Conservation (phyloP, 495 filamentous ascomycete genomes). For the Hypomontagnella submonticulosa region DNA sequence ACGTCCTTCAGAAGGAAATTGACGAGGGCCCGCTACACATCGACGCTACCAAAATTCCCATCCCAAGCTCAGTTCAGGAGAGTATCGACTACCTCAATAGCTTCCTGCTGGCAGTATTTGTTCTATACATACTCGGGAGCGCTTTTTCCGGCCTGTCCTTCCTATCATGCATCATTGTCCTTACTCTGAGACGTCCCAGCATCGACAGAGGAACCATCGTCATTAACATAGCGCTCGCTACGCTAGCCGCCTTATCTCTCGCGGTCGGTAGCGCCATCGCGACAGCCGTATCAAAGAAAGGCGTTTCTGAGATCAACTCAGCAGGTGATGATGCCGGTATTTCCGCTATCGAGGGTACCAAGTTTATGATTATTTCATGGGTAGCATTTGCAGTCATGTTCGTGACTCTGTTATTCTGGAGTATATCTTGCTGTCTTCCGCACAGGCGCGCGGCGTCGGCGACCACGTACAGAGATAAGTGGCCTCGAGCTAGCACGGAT, state of each 20-base stretch:
- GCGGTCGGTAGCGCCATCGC: constrained; percentile 45
- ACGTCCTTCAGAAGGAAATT: constrained; percentile 64
- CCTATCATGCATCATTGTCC: constrained; percentile 58
- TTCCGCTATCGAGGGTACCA: constrained; percentile 45
- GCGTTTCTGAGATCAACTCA: constrained; percentile 47
- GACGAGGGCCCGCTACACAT: constrained; percentile 58
- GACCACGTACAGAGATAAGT: constrained; percentile 46
- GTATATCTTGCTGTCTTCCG: constrained; percentile 64
- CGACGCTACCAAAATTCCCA: constrained; percentile 66
- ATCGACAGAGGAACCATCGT: constrained; percentile 52
- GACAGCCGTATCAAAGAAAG: constrained; percentile 49
- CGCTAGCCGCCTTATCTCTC: constrained; percentile 43
- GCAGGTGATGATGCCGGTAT: constrained; percentile 49
- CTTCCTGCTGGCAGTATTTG: constrained; percentile 65
- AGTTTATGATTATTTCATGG: constrained; percentile 65
- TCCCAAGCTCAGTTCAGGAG: constrained; percentile 70
- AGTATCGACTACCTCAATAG: constrained; percentile 65
- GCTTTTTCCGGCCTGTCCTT: constrained; percentile 67
- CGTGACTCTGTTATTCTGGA: constrained; percentile 64
- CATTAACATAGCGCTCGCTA: constrained; percentile 53
- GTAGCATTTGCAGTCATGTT: constrained; percentile 70
- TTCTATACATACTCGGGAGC: constrained; percentile 73
- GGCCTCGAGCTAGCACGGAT: constrained; percentile 11
- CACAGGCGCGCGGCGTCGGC: constrained; percentile 60
- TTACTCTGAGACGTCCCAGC: constrained; percentile 50